These are phyloP conservation scores for Avena atlantica DNA, from an alignment of 176 grass and related monocot genomes.

Conservation along the genomic window DNA sequence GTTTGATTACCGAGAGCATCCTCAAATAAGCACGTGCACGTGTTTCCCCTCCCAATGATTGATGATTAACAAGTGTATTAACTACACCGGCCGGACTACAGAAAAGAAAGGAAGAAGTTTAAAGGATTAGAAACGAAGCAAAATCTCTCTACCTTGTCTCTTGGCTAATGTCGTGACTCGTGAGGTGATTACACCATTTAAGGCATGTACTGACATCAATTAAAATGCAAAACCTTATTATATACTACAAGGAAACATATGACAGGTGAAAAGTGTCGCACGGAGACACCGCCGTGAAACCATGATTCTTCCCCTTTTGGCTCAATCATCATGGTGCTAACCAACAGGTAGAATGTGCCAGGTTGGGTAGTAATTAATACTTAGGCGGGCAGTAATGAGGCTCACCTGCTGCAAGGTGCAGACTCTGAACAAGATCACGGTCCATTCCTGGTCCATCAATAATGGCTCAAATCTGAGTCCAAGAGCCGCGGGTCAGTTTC, in stretches of 20 bases:
- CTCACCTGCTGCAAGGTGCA: conserved; percentile 34
- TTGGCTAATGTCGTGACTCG: too few species aligned
- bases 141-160: too few species aligned
- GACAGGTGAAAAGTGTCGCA: conserved; percentile 20
- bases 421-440: conserved; percentile 21
- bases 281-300: conserved; percentile 12
- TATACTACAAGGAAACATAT: conserved; percentile 1
- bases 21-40: too few species aligned
- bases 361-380: not conserved
- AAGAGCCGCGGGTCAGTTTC: not conserved
- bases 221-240: conserved; percentile 23
- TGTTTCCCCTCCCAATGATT: too few species aligned
- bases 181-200: not conserved
- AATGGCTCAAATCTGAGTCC: conserved; percentile 17
- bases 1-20: too few species aligned
- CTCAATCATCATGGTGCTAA: conserved; percentile 28
- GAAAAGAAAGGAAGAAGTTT: too few species aligned
- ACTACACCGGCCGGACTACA: too few species aligned
- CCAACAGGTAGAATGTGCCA: conserved; percentile 16
- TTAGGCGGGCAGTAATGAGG: not conserved
- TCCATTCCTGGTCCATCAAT: conserved; percentile 28
- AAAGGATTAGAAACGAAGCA: too few species aligned
- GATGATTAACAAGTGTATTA: too few species aligned
- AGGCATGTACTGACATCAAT: conserved; percentile 12
- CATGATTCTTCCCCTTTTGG: conserved; percentile 7